Percentiles rank a stretch among this genome's conserved stretches.
Conservation (phyloP, 2,329 filamentous ascomycete species). For the Cyanodermella asteris region DNA sequence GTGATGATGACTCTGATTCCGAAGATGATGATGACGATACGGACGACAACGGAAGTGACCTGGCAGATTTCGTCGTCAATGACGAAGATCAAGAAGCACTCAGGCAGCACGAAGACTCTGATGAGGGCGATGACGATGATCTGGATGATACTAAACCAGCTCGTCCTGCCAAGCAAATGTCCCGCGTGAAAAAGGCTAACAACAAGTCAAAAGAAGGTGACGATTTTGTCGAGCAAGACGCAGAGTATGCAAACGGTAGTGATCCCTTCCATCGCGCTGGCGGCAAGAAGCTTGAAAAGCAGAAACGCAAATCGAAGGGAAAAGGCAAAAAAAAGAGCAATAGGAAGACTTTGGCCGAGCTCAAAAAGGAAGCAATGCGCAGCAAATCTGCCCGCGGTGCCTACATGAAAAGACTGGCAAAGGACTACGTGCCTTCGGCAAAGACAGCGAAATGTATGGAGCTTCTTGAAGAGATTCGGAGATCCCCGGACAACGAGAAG, state of each 20-base stretch:
- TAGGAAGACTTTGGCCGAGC: slow-evolving; percentile 33
- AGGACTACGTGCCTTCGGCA: slow-evolving; percentile 50
- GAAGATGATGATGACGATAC: slow-evolving; percentile 20
- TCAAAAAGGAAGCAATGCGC: slow-evolving; percentile 44
- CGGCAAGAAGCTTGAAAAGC: slow-evolving; percentile 17
- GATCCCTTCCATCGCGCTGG: slow-evolving; percentile 7
- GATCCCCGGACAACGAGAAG: slow-evolving; percentile 32
- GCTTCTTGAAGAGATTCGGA: slow-evolving; percentile 30
- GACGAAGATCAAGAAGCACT: slow-evolving; percentile 20
- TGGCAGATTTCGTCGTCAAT: slow-evolving; percentile 34
- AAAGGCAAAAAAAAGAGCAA: slow-evolving; percentile 24
- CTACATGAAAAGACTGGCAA: slow-evolving; percentile 47
- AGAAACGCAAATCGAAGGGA: slow-evolving; percentile 20
- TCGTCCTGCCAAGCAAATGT: too few relatives aligned
- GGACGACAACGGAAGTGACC: slow-evolving; percentile 16
- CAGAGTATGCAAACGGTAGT: slow-evolving; percentile 10
- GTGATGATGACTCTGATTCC: slow-evolving; percentile 19
- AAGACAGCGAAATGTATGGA: slow-evolving; percentile 52
- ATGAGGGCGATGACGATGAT: slow-evolving; percentile 10
- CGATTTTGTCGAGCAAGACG: slow-evolving; percentile 16
- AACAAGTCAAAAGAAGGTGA: slow-evolving; percentile 12
- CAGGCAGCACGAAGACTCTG: slow-evolving; percentile 2
- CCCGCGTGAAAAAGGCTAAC: too few relatives aligned
- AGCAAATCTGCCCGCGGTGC: slow-evolving; percentile 42
- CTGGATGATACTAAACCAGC: slow-evolving; percentile 11